These are phyloP conservation scores for Hericium alpestre DNA, from an alignment of 768 basidiomycete species.

Conservation along the genomic window DNA sequence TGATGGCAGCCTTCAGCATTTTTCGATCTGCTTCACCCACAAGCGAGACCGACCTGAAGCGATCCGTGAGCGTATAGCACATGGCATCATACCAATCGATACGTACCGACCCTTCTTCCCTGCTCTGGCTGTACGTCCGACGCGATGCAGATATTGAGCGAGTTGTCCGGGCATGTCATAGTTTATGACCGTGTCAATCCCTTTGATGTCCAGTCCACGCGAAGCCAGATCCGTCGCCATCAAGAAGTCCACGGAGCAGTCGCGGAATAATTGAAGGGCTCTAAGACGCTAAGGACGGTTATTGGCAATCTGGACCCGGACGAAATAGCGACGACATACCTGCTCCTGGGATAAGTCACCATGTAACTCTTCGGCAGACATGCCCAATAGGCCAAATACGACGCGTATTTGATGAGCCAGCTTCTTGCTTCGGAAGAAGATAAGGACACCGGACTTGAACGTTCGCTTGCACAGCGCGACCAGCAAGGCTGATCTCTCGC, in stretches of 20 bases:
- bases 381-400: conserved; percentile 77
- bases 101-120: conserved; percentile 83
- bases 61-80: background rate
- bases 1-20: conserved; percentile 92
- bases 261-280: conserved; percentile 80
- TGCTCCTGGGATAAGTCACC: conserved; percentile 96
- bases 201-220: conserved; percentile 93
- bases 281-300: conserved; percentile 55
- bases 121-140: conserved; percentile 94
- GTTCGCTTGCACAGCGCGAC: conserved; percentile 79
- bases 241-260: conserved; percentile 79
- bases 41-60: conserved; percentile 74
- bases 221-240: conserved; percentile 96
- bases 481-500: conserved; percentile 66
- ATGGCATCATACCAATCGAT: background rate
- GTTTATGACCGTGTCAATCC: conserved; percentile 95
- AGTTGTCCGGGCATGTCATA: conserved; percentile 96
- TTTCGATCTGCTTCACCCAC: conserved; percentile 95
- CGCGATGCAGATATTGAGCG: conserved; percentile 91
- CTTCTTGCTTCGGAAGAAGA: conserved; percentile 95
- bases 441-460: conserved; percentile 73
- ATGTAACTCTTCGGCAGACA: conserved; percentile 88
- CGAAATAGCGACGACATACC: conserved; percentile 29
- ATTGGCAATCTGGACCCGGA: conserved; percentile 9
- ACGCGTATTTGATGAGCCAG: conserved; percentile 95